Percentiles rank a stretch among this genome's conserved stretches.
These are phyloP conservation scores for Coffea canephora DNA, from an alignment of 257 asterid genomes.

Conservation along the genomic window DNA sequence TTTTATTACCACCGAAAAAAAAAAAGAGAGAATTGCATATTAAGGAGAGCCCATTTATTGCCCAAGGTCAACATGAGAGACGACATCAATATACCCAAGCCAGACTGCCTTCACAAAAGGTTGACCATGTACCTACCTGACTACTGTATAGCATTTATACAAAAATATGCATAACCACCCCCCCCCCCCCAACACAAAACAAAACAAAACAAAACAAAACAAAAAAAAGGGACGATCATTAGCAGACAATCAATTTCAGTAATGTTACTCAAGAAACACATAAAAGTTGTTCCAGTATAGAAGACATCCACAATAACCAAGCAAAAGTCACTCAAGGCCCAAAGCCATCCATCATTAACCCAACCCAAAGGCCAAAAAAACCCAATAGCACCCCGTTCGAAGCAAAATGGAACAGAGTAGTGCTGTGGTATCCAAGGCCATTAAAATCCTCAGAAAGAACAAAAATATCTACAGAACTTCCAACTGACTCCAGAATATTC, in stretches of 20 bases:
- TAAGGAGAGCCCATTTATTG: background rate
- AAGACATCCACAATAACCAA: background rate
- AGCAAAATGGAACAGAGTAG: background rate
- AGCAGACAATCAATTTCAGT: background rate
- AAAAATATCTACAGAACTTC: background rate
- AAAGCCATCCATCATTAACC: background rate
- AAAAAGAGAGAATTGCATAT: background rate
- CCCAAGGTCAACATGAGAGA: background rate
- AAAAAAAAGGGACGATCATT: background rate
- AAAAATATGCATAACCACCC: background rate
- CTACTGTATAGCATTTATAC: background rate
- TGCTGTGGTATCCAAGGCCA: background rate
- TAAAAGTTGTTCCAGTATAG: background rate
- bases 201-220: too few relatives aligned
- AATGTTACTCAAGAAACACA: background rate
- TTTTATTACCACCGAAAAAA: too few relatives aligned
- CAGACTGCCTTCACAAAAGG: background rate
- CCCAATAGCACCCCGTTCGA: background rate
- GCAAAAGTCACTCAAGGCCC: background rate
- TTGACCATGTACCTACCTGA: background rate
- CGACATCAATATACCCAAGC: background rate
- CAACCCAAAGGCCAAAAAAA: background rate
- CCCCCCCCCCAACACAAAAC: too few relatives aligned
- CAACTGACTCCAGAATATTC: background rate
- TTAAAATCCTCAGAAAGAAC: background rate